Evolutionary conservation across 2,329 filamentous ascomycete genomes (phyloP), one percentile per base, ranked within the genome.

Genomic region (Grosmannia penicillata): DNA sequence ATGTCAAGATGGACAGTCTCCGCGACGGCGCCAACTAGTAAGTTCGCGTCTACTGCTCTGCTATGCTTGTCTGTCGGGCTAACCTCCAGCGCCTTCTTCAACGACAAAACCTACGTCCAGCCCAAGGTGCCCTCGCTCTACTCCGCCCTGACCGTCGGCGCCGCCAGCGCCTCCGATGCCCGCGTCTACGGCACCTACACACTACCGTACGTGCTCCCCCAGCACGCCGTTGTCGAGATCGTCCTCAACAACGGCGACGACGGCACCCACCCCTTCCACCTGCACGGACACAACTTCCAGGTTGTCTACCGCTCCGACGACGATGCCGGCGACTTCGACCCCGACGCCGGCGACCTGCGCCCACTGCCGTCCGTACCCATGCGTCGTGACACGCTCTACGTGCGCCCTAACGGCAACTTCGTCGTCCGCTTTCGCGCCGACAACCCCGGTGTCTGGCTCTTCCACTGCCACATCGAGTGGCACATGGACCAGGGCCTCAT

Each of bases 91-190:
- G 77, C 74, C 42, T 78, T 78, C 56, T 74, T 82, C 61, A 89
- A 89, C 62, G 76, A 82, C 54, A 71, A 83, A 44, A 85, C 81
- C 19, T 93, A 89, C 53, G 68, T 71, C 6, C 43, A 59, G 0
- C 83, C 81, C 32, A 82, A 82, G 52, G 83, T 91, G 0, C 85
- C 85, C 0, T 78, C 78, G 0, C 65, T 93, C 0, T 93, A 86
- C 62, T 84, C 79, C 0, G 82, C 70, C 1, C 64, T 93, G 4
- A 75, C 72, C 0, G 58, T 75, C 2, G 74, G 73, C 14, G 59
- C 81, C 37, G 59, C 65, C n/a, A 39, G 57, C 45, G 71, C 75
- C 8, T 64, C 62, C 1, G 65, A 83, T 44, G 62, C 75, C 0
- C 48, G 53, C 2, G 60, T 85, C 3, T 86, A 86, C 51, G 80